Evolutionary conservation across 1,139 yeast species (phyloP), one percentile per base, ranked within the genome.

Genomic region (Suhomyces anneliseae): DNA sequence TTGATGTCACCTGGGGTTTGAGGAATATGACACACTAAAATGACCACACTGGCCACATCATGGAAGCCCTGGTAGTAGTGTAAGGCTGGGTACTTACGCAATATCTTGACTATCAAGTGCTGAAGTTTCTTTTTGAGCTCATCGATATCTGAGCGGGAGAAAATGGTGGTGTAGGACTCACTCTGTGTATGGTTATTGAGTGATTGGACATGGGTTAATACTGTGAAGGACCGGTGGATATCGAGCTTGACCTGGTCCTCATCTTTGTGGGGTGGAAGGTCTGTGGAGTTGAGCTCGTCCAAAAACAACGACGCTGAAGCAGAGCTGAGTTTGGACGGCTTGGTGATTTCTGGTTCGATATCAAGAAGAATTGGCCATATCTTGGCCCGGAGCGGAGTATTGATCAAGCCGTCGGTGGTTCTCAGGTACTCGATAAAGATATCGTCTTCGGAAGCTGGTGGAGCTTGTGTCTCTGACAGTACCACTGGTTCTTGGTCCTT

Each of bases 11-110:
- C 41, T 6, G 43, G 24, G 9, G 8, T 10, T 14, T 14, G 38
- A 10, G 49, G 39, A 8, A n/a, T 24, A 36, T 60, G 59, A 56
- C 81, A 81, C 0, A 85, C 79, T 19, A 85, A 58, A 19, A 87
- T 68, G n/a, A 88, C 69, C 8, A 87, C 76, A 43, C 88, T 79
- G 2, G 90, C 92, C 34, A 92, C 72, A 60, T 93, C 98, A 66
- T 93, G 98, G 61, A 79, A 90, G 0, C 99, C 99, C 66, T 93
- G 99, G 62, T 90, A 93, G 64, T 93, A 93, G 49, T 81, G 72
- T 39, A 92, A 69, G 8, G 65, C 58, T 0, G 92, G 92, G 56
- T 85, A 73, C 32, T 74, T 74, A 32, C 90, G 65, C 26, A 93
- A 69, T 2, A 90, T 71, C 27, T 74, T 70, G 10, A 78, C 65